These are phyloP conservation scores for Coelomomyces lativittatus DNA, from an alignment of 371 early-diverging fungal genomes.

Conservation along the genomic window DNA sequence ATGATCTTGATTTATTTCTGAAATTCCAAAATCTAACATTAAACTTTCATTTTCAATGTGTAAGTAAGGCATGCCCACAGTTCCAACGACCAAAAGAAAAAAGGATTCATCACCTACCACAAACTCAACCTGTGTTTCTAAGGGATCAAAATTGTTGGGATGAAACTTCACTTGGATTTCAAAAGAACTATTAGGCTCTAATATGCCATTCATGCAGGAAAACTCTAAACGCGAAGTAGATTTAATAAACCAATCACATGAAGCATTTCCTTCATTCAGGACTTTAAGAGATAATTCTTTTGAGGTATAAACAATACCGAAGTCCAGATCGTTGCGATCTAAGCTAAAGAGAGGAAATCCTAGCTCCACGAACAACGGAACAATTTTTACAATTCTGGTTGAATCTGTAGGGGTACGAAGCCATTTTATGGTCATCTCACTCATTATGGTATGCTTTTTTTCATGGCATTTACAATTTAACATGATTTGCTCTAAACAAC, in stretches of 20 bases:
- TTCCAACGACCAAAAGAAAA: conserved; percentile 21
- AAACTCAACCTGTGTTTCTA: conserved; percentile 14
- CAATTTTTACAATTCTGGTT: background rate
- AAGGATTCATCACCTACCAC: conserved; percentile 25
- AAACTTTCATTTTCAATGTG: conserved; percentile 10
- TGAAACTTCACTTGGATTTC: conserved; percentile 11
- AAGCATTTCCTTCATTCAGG: conserved; percentile 31
- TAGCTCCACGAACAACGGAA: conserved; percentile 18
- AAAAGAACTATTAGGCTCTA: conserved; percentile 9
- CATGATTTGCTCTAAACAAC: background rate
- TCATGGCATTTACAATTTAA: background rate
- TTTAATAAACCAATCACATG: conserved; percentile 15
- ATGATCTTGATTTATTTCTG: conserved; percentile 18
- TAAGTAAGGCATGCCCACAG: conserved; percentile 37
- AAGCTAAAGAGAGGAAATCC: conserved; percentile 26
- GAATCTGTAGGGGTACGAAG: background rate
- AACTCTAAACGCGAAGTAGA: background rate
- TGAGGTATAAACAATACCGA: conserved; percentile 28
- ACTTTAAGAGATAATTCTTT: conserved; percentile 15
- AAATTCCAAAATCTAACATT: conserved; percentile 23
- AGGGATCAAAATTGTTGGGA: conserved; percentile 16
- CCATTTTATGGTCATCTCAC: conserved; percentile 1
- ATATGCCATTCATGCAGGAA: conserved; percentile 3
- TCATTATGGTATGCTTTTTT: background rate
- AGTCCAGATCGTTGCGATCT: conserved; percentile 22